phyloP scores from a whole-genome alignment of 2,329 filamentous ascomycete species.

The Aaosphaeria pasadenensis region DNA sequence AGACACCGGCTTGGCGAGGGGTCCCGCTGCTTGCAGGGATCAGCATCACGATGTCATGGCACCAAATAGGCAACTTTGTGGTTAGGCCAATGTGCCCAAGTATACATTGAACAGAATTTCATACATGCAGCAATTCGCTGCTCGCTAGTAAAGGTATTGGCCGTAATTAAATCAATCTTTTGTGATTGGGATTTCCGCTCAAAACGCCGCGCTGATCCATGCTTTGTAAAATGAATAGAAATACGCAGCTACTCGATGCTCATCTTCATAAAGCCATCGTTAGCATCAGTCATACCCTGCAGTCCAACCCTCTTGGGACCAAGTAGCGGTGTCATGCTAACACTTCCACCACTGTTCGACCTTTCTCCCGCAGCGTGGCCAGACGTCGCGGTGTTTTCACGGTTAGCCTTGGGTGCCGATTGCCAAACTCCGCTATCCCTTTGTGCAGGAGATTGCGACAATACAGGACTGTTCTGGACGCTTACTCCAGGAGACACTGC shows the following conservation, averaged over 20 bases:
- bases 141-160: not conserved
- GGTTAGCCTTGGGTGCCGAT: slow-evolving; percentile 62
- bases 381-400: slow-evolving; percentile 50
- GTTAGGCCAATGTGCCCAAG: too few relatives aligned
- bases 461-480: slow-evolving; percentile 82
- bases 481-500: slow-evolving; percentile 91
- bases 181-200: not conserved
- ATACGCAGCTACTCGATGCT: slow-evolving; percentile 69
- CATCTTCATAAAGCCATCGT: slow-evolving; percentile 94
- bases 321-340: slow-evolving; percentile 40
- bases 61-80: too few relatives aligned
- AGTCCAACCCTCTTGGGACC: slow-evolving; percentile 52
- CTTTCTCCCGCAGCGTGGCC: slow-evolving; percentile 51
- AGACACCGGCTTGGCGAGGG: slow-evolving; percentile 10
- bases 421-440: slow-evolving; percentile 70
- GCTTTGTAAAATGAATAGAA: not conserved
- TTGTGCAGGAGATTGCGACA: slow-evolving; percentile 76
- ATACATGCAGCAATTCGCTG: too few relatives aligned
- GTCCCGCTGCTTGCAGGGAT: not conserved
- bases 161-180: not conserved
- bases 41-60: too few relatives aligned
- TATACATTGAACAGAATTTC: too few relatives aligned
- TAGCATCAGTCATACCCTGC: slow-evolving; percentile 94
- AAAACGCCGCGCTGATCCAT: slow-evolving; percentile 24
- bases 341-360: slow-evolving; percentile 48